These are phyloP conservation scores for Mortierella sp. DNA, from an alignment of 371 early-diverging fungal species.

Conservation along the genomic window DNA sequence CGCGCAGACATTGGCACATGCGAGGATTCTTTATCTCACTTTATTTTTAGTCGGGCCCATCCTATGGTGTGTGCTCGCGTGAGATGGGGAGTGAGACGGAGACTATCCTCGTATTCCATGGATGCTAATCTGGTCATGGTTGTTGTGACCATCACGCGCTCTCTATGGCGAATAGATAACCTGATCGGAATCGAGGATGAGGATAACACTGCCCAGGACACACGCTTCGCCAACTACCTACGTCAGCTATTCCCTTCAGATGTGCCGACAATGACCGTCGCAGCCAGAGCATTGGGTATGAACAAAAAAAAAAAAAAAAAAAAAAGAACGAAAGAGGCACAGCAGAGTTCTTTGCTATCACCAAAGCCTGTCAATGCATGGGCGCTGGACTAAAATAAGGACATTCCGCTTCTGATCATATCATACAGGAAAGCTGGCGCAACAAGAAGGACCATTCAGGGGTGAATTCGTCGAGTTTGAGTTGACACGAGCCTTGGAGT, in stretches of 20 bases:
- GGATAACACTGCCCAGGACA: constrained; percentile 80
- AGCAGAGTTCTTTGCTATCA: not conserved
- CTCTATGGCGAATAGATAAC: constrained; percentile 64
- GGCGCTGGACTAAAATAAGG: too few species aligned
- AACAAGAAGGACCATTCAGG: constrained; percentile 79
- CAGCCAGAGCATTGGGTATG: constrained; percentile 82
- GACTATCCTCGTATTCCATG: constrained; percentile 4
- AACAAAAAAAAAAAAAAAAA: not conserved
- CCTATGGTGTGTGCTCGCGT: too few species aligned
- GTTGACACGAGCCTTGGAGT: constrained; percentile 89
- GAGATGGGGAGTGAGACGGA: not conserved
- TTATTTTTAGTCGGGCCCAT: not conserved
- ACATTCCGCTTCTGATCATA: not conserved
- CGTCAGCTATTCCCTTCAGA: constrained; percentile 87
- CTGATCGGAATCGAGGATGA: constrained; percentile 89
- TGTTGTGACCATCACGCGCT: constrained; percentile 1
- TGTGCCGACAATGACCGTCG: constrained; percentile 83
- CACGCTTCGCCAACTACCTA: constrained; percentile 88
- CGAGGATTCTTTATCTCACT: too few species aligned
- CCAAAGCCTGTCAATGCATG: too few species aligned
- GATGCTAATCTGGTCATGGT: not conserved
- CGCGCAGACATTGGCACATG: not conserved
- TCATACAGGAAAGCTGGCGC: constrained; percentile 72
- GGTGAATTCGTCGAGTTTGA: constrained; percentile 90
- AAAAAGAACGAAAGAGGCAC: not conserved